Evolutionary conservation across 1,139 yeast genomes (phyloP).

Genomic region (Kodamaea sp.): DNA sequence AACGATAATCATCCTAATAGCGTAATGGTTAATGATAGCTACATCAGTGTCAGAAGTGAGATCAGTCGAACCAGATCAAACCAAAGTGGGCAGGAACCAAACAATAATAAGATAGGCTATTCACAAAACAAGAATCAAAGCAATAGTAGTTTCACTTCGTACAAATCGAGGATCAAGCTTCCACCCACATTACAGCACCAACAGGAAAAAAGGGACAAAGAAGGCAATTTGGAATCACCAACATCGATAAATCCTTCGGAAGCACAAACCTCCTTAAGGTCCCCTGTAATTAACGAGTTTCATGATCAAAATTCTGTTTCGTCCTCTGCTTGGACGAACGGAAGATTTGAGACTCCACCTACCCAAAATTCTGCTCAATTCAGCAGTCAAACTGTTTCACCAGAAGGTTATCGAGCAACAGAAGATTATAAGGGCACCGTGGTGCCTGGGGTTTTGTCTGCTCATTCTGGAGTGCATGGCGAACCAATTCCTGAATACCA

Average conservation of each 20-base stretch:
- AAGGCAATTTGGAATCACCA: conserved; percentile 5
- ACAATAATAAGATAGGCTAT: conserved; percentile 6
- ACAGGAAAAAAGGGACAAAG: conserved; percentile 6
- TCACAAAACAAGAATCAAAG: conserved; percentile 23
- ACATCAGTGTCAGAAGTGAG: conserved; percentile 8
- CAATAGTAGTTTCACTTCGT: conserved; percentile 30
- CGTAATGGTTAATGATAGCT: conserved; percentile 5
- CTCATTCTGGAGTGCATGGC: too few species aligned
- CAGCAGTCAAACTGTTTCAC: conserved; percentile 8
- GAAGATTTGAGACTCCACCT: conserved; percentile 14
- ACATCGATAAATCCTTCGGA: conserved; percentile 2
- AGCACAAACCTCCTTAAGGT: conserved; percentile 6
- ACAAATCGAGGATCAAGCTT: conserved; percentile 35
- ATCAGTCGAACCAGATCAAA: conserved; percentile 9
- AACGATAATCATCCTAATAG: not conserved
- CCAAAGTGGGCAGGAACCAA: conserved; percentile 8
- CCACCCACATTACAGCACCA: conserved; percentile 26
- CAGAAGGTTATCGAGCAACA: not conserved
- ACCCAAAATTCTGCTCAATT: conserved; percentile 18
- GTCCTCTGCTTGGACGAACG: conserved; percentile 7
- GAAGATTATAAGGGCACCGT: not conserved
- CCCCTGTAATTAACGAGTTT: conserved; percentile 9
- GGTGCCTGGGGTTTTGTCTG: too few species aligned
- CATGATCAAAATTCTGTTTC: conserved; percentile 10
- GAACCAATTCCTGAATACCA: not conserved